Conservation (phyloP, 805 yeast genomes). For the Saturnispora quitensis region DNA sequence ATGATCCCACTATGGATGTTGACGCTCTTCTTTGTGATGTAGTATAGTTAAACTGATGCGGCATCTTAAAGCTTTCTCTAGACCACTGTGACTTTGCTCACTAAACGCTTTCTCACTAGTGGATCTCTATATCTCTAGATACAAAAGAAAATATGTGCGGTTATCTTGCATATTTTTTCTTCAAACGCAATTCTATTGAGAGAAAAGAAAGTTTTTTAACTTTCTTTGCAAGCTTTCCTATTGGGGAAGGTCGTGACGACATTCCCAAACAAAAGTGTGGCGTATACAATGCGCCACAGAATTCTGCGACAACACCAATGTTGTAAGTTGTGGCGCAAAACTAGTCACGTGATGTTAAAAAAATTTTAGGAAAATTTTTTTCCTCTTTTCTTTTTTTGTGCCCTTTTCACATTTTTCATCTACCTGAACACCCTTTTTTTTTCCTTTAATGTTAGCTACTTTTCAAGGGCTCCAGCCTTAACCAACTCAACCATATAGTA, state of each 20-base stretch:
- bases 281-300: background rate
- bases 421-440: background rate
- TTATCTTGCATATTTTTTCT: background rate
- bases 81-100: background rate
- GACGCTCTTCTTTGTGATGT: slow-evolving; percentile 43
- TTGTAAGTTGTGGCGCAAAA: background rate
- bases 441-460: background rate
- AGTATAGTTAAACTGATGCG: slow-evolving; percentile 33
- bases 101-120: background rate
- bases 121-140: background rate
- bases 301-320: background rate
- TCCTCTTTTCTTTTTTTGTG: background rate
- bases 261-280: background rate
- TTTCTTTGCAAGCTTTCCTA: too few relatives aligned
- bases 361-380: background rate
- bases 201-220: background rate
- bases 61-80: slow-evolving; percentile 10
- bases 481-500: background rate
- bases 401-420: background rate
- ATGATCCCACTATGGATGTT: slow-evolving; percentile 38
- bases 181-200: background rate
- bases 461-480: slow-evolving; percentile 3
- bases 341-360: background rate
- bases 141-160: background rate
- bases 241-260: background rate